phyloP scores from a whole-genome alignment of 23 red algal species.

The Gracilaria gracilis region DNA sequence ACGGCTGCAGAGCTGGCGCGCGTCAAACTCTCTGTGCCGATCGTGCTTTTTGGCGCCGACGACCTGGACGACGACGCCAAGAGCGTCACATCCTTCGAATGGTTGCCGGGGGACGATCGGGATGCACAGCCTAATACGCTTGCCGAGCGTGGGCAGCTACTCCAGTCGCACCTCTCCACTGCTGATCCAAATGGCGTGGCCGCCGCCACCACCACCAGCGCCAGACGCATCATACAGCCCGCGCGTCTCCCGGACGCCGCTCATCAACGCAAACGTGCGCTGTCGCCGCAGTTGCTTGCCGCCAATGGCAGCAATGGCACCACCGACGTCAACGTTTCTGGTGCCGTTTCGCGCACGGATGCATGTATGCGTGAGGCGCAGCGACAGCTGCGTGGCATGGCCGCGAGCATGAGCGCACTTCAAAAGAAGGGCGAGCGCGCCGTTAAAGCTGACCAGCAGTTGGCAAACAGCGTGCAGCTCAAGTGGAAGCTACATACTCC shows the following conservation, averaged over 20 bases:
- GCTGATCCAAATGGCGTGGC: not conserved
- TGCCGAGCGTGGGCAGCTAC: slow-evolving; percentile 35
- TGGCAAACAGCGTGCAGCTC: slow-evolving; percentile 9
- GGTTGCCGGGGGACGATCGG: slow-evolving; percentile 47
- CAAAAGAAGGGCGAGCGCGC: slow-evolving; percentile 15
- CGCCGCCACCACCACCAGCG: not conserved
- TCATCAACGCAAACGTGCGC: too few relatives aligned
- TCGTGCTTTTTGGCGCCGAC: not conserved
- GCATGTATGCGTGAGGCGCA: slow-evolving; percentile 27
- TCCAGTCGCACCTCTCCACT: slow-evolving; percentile 11
- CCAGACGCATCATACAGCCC: not conserved
- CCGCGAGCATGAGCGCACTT: slow-evolving; percentile 3
- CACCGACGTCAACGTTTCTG: too few relatives aligned
- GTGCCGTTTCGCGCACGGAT: too few relatives aligned
- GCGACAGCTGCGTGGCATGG: slow-evolving; percentile 18
- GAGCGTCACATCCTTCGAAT: slow-evolving; percentile 37
- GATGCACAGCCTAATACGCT: slow-evolving; percentile 43
- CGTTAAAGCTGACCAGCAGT: not conserved
- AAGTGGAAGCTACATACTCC: slow-evolving; percentile 15
- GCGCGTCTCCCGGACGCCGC: not conserved
- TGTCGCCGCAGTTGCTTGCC: too few relatives aligned
- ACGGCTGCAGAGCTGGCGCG: slow-evolving; percentile 3
- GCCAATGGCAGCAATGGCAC: not conserved
- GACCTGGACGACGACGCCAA: slow-evolving; percentile 27
- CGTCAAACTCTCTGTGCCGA: not conserved